Evolutionary conservation across 306 rosid species (phyloP), one percentile per base, ranked within the genome.

Genomic region (Nissolia schottii): DNA sequence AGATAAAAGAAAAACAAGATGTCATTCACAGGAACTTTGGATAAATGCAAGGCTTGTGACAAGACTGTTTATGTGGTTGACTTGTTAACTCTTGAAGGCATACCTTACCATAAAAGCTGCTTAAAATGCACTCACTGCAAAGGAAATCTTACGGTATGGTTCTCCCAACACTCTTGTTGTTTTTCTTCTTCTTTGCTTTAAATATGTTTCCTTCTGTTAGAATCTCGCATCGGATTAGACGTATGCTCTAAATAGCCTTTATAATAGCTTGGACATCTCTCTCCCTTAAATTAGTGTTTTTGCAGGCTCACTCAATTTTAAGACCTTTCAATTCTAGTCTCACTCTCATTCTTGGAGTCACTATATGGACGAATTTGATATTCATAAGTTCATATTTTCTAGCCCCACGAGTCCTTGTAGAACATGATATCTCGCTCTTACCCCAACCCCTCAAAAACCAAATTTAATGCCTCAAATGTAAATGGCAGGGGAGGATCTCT

Each of bases 71-170:
- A 94, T 74, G 99, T 91, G 2, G 96, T 91, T 64, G 99, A 94
- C 60, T 27, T 85, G 89, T 58, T 94, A 86, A 80, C 99, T 58
- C 99, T 94, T 56, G 99, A 94, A 81, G 91, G 93, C 1, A 40
- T 63, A 1, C 91, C 96, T 73, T 94, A 91, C 70, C 99, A 94
- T 73, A 94, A 94, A 78, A 64, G 70, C 66, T 94, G 99, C 97
- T 91, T 94, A 96, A 91, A 80, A 79, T 94, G 99, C 77, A 87
- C 86, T 82, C 99, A 94, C 73, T 94, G 99, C 97, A 94, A 89
- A 72, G 97, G 99, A 61, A 57, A 79, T 79, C 99, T 94, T 41
- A 86, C 98, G 76, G 98, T 94, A 88, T 19, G 5, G 0, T 81
- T 54, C 62, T 77, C 37, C 37, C 13, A 9, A 19, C 8, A 55